Evolutionary conservation across 1,139 yeast species (phyloP).

Genomic region (Yamadazyma mexicana): DNA sequence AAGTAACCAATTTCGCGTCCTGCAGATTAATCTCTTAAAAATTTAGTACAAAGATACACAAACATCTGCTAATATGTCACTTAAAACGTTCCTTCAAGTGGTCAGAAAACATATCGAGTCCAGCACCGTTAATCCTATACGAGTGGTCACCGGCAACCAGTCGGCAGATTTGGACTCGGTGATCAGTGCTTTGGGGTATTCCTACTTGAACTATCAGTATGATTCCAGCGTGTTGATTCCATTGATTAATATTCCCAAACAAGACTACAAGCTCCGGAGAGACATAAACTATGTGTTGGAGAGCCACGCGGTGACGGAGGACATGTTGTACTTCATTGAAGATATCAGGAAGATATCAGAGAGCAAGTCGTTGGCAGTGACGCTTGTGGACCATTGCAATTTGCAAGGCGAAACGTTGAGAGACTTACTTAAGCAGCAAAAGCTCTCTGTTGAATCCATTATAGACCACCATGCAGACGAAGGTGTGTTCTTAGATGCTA

Average conservation of each 20-base stretch:
- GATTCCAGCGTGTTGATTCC: slow-evolving; percentile 48
- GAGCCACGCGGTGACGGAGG: slow-evolving; percentile 47
- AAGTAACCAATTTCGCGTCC: too few species aligned
- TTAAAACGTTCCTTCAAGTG: slow-evolving; percentile 13
- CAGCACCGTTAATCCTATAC: slow-evolving; percentile 19
- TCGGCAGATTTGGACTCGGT: slow-evolving; percentile 87
- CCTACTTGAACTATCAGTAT: slow-evolving; percentile 49
- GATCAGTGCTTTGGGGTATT: slow-evolving; percentile 67
- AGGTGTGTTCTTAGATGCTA: slow-evolving; percentile 39
- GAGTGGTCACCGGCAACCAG: slow-evolving; percentile 80
- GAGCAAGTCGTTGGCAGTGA: slow-evolving; percentile 33
- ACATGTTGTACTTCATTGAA: slow-evolving; percentile 62
- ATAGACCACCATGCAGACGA: slow-evolving; percentile 91
- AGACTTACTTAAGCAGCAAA: slow-evolving; percentile 20
- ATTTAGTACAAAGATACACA: too few species aligned
- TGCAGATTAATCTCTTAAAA: too few species aligned
- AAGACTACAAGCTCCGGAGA: slow-evolving; percentile 65
- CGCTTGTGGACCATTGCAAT: slow-evolving; percentile 82
- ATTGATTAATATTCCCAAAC: slow-evolving; percentile 66
- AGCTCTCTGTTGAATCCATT: slow-evolving; percentile 52
- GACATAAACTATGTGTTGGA: slow-evolving; percentile 63
- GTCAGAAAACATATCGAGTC: slow-evolving; percentile 9
- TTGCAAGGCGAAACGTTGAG: slow-evolving; percentile 52
- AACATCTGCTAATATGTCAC: too few species aligned
- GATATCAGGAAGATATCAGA: slow-evolving; percentile 40